Evolutionary conservation across 257 asterid genomes (phyloP).

Genomic region (Solanum peruvianum): DNA sequence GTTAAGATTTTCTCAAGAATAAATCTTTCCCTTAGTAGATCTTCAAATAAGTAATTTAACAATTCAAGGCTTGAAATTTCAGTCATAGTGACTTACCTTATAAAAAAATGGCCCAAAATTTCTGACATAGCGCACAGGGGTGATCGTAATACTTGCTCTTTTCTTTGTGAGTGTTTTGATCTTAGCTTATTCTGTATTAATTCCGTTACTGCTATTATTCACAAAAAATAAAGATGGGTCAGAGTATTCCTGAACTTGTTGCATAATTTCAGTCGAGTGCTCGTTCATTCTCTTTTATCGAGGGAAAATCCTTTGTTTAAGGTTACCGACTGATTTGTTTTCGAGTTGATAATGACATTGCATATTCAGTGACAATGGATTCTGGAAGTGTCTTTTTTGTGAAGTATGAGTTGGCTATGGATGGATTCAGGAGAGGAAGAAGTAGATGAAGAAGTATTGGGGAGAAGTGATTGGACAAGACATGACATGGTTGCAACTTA

Average conservation of each 20-base stretch:
- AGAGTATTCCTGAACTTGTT: background rate
- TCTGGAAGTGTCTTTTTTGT: background rate
- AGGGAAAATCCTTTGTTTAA: background rate
- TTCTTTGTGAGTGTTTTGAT: background rate
- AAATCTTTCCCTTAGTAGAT: background rate
- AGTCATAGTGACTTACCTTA: background rate
- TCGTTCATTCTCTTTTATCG: background rate
- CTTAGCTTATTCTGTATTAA: background rate
- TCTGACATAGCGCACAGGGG: background rate
- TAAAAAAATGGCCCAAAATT: background rate
- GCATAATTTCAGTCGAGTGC: background rate
- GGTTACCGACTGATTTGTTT: background rate
- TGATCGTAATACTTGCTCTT: background rate
- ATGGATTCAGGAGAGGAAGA: background rate
- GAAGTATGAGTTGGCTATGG: background rate
- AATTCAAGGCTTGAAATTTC: background rate
- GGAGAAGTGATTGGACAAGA: background rate
- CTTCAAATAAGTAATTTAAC: background rate
- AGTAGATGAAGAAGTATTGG: background rate
- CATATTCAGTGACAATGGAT: background rate
- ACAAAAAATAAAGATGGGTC: background rate
- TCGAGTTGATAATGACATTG: background rate
- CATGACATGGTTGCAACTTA: background rate
- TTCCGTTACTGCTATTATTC: background rate
- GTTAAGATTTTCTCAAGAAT: background rate